Base-by-base conservation (phyloP, 2,329 filamentous ascomycete genomes). In the Ceratocystis lukuohia region DNA sequence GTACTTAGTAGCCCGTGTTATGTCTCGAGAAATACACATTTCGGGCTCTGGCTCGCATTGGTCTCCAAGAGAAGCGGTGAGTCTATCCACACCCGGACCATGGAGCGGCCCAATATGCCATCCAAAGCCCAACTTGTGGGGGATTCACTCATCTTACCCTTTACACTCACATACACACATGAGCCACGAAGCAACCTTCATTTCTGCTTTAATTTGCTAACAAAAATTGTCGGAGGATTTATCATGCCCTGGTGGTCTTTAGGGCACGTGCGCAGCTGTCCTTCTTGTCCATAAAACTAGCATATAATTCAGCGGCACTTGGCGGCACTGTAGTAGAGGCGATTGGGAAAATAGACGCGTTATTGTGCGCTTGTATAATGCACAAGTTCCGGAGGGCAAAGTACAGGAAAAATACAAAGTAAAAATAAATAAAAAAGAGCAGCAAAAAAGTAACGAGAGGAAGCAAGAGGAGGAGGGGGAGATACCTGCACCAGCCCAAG, bases 281-380 rank as follows among this genome's bases (percentile, higher is more conserved):
- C 56, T 33, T 59, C 53, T 30, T 59, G 56, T 59, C 28, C n/a
- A 59, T 59, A 59, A 59, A 33, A 59, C 56, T 28, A 37, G 28
- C 28, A 59, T 59, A n/a, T 25, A 33, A 59, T 59, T n/a, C 56
- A 59, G 56, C 56, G 56, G 56, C 53, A 59, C 53, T 59, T 59
- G 53, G 53, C 53, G 53, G 53, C 56, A 59, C 56, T 59, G 56
- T n/a, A 59, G 8, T 8, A 37, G 22, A 37, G 28, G 56, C 56
- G 25, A n/a, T 7, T 8, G 28, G 22, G 33, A 17, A 59, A 59
- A 59, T 59, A 59, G 56, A 37, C 56, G 56, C 53, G 22, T 17
- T 57, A 7, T 57, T 57, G 53, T n/a, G 28, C 25, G 56, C 28
- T 4, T 37, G 56, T 37, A 59, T n/a, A 41, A 59, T 59, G 56